These are phyloP conservation scores for Fusarium fracticaudum DNA, from an alignment of 2,329 filamentous ascomycete genomes.

Conservation along the genomic window DNA sequence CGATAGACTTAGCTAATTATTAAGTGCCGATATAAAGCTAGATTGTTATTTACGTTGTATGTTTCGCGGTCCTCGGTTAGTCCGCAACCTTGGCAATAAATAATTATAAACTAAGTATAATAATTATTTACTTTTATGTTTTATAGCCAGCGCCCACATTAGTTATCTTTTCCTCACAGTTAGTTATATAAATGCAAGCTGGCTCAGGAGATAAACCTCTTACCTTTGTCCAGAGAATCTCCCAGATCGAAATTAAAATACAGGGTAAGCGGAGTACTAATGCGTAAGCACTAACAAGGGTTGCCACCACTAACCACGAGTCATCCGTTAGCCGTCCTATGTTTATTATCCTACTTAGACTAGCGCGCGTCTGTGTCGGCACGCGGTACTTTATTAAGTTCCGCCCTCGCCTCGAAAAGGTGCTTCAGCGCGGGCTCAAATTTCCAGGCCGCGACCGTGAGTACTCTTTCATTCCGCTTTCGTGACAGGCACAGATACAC, in stretches of 20 bases:
- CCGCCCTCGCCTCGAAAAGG: neutral
- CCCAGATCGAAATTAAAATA: accelerated
- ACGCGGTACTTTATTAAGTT: neutral
- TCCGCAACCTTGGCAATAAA: no score
- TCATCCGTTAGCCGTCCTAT: neutral
- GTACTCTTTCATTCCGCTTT: neutral
- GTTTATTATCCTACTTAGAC: neutral
- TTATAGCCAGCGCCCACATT: no score
- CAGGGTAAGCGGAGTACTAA: neutral
- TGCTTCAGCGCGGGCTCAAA: neutral
- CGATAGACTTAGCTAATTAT: neutral
- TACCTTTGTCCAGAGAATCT: no score
- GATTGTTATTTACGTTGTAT: no score
- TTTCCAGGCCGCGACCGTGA: neutral
- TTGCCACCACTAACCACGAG: neutral
- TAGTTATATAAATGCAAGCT: no score
- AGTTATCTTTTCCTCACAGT: no score
- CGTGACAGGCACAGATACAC: neutral
- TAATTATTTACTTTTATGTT: no score
- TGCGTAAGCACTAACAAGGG: neutral
- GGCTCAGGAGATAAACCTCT: accelerated
- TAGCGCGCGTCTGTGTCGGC: neutral
- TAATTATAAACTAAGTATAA: no score
- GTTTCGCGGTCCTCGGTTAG: no score
- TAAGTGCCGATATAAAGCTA: no score